A percentile compares a stretch with the other conserved stretches of the same genome.
These are phyloP conservation scores for Epichloe amarillans DNA, from an alignment of 2,329 filamentous ascomycete genomes.

Conservation along the genomic window DNA sequence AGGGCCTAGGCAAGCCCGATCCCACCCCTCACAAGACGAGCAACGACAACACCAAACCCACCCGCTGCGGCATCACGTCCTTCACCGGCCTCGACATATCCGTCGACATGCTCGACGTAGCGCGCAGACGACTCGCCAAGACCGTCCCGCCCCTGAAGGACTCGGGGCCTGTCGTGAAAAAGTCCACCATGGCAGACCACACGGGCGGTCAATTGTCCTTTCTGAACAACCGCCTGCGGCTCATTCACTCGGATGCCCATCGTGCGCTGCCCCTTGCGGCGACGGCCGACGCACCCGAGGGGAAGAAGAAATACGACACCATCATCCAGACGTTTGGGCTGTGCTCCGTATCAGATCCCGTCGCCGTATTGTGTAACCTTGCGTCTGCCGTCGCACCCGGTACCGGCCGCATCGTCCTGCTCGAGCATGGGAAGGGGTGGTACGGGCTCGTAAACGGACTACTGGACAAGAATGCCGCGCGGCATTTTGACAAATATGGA, in stretches of 20 bases:
- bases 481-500: constrained; percentile 46
- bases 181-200: constrained; percentile 20
- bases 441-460: constrained; percentile 41
- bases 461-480: constrained; percentile 39
- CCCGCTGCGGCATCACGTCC: constrained; percentile 27
- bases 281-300: constrained; percentile 3
- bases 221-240: constrained; percentile 28
- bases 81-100: constrained; percentile 52
- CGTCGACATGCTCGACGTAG: constrained; percentile 44
- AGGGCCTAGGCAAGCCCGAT: constrained; percentile 17
- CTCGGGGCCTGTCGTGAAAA: constrained; percentile 18
- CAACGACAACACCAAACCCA: neutral
- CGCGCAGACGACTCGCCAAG: constrained; percentile 36
- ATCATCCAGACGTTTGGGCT: constrained; percentile 52
- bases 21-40: neutral
- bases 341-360: constrained; percentile 47
- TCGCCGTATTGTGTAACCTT: constrained; percentile 38
- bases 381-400: constrained; percentile 37
- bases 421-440: constrained; percentile 48
- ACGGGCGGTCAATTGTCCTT: constrained; percentile 26
- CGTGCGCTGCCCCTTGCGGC: constrained; percentile 26
- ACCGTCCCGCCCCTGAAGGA: constrained; percentile 26
- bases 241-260: constrained; percentile 36
- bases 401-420: constrained; percentile 44
- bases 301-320: constrained; percentile 41